Percentiles rank a stretch among this genome's conserved stretches.
Conservation (phyloP, 306 rosid genomes). For the Potentilla sterilis region DNA sequence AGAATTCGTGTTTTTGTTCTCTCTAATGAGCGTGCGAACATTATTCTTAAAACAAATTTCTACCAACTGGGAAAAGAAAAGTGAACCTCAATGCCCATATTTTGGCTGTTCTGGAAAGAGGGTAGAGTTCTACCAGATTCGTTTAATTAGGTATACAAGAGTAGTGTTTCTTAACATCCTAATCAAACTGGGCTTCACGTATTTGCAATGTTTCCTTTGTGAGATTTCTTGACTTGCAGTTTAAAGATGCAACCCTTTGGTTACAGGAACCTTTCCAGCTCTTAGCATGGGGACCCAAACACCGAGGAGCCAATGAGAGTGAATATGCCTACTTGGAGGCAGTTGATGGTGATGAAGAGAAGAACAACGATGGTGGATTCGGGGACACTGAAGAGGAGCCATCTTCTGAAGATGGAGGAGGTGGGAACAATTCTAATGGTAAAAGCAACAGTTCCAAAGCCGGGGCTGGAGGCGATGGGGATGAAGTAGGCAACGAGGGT, state of each 20-base stretch:
- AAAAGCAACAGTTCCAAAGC: constrained; percentile 20
- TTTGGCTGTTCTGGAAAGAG: not conserved
- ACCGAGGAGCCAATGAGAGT: not conserved
- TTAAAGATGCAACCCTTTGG: not conserved
- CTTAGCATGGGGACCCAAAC: constrained; percentile 5
- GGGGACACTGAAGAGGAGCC: constrained; percentile 34
- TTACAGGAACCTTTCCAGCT: constrained; percentile 14
- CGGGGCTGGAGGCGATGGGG: constrained; percentile 15
- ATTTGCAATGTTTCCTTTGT: not conserved
- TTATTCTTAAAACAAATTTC: too few relatives aligned
- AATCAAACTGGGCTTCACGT: not conserved
- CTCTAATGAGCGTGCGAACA: too few relatives aligned
- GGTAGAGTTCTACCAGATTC: not conserved
- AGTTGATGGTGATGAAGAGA: constrained; percentile 28
- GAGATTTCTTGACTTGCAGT: not conserved
- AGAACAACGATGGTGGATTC: constrained; percentile 14
- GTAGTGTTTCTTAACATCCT: not conserved
- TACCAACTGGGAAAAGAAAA: not conserved
- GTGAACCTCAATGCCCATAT: too few relatives aligned
- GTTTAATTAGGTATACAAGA: too few relatives aligned
- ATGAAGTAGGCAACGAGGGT: constrained; percentile 23
- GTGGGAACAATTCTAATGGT: constrained; percentile 21
- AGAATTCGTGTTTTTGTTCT: too few relatives aligned
- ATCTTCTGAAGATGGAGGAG: constrained; percentile 30
- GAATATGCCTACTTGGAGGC: constrained; percentile 11